A percentile compares a stretch with the other conserved stretches of the same genome.
These are phyloP conservation scores for Pichia eremophila DNA, from an alignment of 805 yeast species.

Conservation along the genomic window DNA sequence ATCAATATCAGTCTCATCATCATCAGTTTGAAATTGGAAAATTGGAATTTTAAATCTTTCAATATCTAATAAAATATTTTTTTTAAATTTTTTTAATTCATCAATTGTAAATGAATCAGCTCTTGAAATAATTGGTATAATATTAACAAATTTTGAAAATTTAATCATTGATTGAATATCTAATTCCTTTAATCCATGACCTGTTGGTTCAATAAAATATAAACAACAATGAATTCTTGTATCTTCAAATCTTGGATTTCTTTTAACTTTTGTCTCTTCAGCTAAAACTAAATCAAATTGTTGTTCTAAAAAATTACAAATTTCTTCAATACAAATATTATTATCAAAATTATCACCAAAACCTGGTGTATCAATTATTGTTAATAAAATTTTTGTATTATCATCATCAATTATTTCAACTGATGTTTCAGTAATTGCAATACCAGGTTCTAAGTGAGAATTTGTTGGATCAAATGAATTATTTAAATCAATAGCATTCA, in stretches of 20 bases:
- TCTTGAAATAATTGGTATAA: slow-evolving; percentile 60
- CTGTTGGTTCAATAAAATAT: slow-evolving; percentile 65
- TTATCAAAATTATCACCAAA: slow-evolving; percentile 54
- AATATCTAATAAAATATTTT: slow-evolving; percentile 51
- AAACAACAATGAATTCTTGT: slow-evolving; percentile 66
- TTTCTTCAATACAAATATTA: slow-evolving; percentile 55
- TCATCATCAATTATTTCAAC: slow-evolving; percentile 57
- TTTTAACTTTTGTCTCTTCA: slow-evolving; percentile 77
- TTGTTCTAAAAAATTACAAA: slow-evolving; percentile 58
- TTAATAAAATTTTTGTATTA: slow-evolving; percentile 43
- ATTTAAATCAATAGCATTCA: slow-evolving; percentile 47
- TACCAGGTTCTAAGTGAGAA: slow-evolving; percentile 64
- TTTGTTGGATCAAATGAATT: slow-evolving; percentile 51
- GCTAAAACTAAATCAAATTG: slow-evolving; percentile 72
- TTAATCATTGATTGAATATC: slow-evolving; percentile 66
- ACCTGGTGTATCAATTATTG: slow-evolving; percentile 52
- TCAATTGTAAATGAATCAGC: slow-evolving; percentile 61
- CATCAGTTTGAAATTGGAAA: slow-evolving; percentile 64
- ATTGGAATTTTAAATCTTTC: slow-evolving; percentile 63
- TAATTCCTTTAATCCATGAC: slow-evolving; percentile 69
- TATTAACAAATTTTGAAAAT: slow-evolving; percentile 62
- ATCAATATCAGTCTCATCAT: slow-evolving; percentile 54
- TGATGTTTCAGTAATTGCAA: slow-evolving; percentile 59
- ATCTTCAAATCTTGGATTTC: slow-evolving; percentile 78
- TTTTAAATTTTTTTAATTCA: slow-evolving; percentile 53